Conservation (phyloP, 352 stramenopile genomes). For the Globisporangium nunn region DNA sequence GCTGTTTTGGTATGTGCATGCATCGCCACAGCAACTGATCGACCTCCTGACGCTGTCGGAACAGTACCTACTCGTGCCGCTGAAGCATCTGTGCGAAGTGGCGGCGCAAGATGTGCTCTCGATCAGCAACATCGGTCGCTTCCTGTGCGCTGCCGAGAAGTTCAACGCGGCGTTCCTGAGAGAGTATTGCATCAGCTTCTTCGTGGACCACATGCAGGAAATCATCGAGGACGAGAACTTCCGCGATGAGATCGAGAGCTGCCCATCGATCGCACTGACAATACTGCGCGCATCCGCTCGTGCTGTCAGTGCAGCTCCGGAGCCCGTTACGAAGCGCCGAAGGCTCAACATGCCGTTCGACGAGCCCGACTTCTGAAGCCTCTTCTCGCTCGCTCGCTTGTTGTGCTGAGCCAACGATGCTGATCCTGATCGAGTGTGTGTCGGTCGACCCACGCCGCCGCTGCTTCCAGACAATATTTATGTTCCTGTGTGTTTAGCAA, state of each 20-base stretch:
- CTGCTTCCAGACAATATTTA: conserved; percentile 30
- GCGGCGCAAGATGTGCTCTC: conserved; percentile 62
- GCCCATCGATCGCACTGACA: conserved; percentile 65
- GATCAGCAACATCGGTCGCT: conserved; percentile 67
- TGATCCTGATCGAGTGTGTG: not conserved
- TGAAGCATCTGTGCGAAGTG: conserved; percentile 77
- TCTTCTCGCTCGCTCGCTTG: no score
- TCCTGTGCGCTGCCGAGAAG: conserved; percentile 75
- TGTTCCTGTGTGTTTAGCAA: conserved; percentile 13
- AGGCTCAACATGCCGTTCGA: conserved; percentile 81
- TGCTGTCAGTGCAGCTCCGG: conserved; percentile 15
- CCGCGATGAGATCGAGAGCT: conserved; percentile 72
- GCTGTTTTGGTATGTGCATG: not conserved
- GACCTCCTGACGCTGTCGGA: conserved; percentile 75
- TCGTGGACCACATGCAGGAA: conserved; percentile 67
- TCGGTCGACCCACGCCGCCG: conserved; percentile 4
- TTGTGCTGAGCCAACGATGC: not conserved
- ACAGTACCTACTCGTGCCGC: conserved; percentile 67
- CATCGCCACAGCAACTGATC: conserved; percentile 66
- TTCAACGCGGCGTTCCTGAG: conserved; percentile 82
- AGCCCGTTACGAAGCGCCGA: conserved; percentile 59
- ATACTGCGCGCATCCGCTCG: conserved; percentile 64
- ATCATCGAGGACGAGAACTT: conserved; percentile 83
- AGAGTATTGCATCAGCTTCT: conserved; percentile 75
- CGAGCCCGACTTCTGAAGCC: conserved; percentile 52